Percentiles rank a stretch among this genome's conserved stretches.
phyloP scores from a whole-genome alignment of 768 basidiomycete species.

The Psilocybe cyanescens region DNA sequence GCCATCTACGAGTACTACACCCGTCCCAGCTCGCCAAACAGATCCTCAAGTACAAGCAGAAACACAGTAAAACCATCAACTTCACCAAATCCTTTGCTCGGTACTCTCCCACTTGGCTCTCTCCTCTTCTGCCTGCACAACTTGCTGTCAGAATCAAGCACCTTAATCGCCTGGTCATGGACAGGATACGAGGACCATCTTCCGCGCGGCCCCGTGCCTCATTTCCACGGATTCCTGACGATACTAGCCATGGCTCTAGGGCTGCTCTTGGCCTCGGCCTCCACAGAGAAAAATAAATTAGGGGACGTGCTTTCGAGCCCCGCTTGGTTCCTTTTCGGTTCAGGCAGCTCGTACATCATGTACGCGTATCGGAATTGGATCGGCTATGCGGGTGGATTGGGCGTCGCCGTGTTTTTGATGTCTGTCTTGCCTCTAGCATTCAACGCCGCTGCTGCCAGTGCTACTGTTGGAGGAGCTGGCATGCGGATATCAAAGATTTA shows the following conservation, averaged over 20 bases:
- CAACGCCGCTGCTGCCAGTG: conserved; percentile 43
- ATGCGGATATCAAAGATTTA: conserved; percentile 49
- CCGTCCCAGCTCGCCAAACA: conserved; percentile 31
- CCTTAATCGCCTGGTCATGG: conserved; percentile 88
- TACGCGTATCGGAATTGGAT: conserved; percentile 67
- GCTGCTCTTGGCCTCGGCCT: conserved; percentile 38
- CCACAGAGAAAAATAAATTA: conserved; percentile 26
- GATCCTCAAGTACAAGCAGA: background rate
- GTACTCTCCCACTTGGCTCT: conserved; percentile 64
- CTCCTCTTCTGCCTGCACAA: conserved; percentile 75
- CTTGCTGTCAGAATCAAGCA: conserved; percentile 74
- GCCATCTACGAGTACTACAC: conserved; percentile 60
- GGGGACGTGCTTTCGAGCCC: conserved; percentile 36
- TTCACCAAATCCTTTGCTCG: conserved; percentile 20
- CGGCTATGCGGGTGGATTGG: conserved; percentile 72
- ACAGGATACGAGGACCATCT: conserved; percentile 72
- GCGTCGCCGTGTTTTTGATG: conserved; percentile 64
- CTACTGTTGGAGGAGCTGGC: conserved; percentile 22
- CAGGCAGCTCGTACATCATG: conserved; percentile 55
- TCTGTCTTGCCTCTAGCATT: conserved; percentile 62
- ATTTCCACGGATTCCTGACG: conserved; percentile 71
- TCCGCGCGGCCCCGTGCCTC: conserved; percentile 72
- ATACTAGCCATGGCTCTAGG: conserved; percentile 66
- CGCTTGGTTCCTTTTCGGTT: conserved; percentile 58
- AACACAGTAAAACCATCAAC: conserved; percentile 1